phyloP scores from a whole-genome alignment of 177 flowering plant genomes.

The Vitis hybrid region DNA sequence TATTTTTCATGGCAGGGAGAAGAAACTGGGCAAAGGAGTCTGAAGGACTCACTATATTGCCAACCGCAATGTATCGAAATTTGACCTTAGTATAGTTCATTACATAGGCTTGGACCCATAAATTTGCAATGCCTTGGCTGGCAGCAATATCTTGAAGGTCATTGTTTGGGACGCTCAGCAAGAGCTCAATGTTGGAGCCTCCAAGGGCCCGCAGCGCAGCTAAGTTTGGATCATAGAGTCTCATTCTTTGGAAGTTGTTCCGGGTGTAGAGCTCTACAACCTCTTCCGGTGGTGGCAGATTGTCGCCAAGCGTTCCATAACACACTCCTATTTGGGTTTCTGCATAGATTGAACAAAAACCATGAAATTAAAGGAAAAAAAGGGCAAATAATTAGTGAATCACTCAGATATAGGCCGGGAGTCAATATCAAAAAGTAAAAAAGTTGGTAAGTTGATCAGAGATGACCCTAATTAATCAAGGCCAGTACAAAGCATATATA shows the following conservation, averaged over 20 bases:
- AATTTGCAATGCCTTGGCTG: background rate
- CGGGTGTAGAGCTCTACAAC: background rate
- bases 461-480: too few species aligned
- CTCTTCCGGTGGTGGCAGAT: too few species aligned
- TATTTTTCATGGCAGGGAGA: background rate
- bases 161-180: background rate
- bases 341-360: too few species aligned
- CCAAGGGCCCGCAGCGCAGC: slow-evolving; percentile 13
- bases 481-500: too few species aligned
- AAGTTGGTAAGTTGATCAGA: too few species aligned
- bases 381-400: too few species aligned
- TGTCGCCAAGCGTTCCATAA: too few species aligned
- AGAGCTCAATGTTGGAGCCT: slow-evolving; percentile 20
- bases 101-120: background rate
- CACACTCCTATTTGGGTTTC: too few species aligned
- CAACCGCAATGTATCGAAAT: slow-evolving; percentile 2
- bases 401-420: too few species aligned
- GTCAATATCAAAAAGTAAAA: too few species aligned
- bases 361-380: too few species aligned
- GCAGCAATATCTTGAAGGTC: background rate
- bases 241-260: slow-evolving; percentile 16
- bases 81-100: background rate
- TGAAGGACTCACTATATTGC: background rate
- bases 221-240: slow-evolving; percentile 19
- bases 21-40: background rate